Base-by-base conservation (phyloP, 2,329 filamentous ascomycete species). In the Phoma sp. region DNA sequence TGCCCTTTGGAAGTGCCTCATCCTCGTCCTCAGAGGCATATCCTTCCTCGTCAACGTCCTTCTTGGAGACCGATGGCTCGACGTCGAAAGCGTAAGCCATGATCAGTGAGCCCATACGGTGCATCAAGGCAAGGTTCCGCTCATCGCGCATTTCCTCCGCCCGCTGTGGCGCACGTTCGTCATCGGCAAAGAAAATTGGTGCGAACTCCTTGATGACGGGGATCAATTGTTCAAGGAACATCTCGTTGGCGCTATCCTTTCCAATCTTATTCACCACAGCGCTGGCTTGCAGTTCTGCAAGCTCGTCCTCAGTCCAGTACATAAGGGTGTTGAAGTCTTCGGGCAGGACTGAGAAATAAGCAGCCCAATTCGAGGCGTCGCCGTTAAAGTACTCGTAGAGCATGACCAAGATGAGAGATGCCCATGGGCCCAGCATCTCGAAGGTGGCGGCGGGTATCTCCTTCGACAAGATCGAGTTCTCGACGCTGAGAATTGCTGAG, bases 41-140 rank as follows among this genome's bases (percentile, higher is more conserved):
- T 14, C 79, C 79, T 42, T 83, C 82, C 2, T 86, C 83, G 2
- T 86, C 84, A 0, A 84, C 80, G 4, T 86, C 80, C 22, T 86
- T 82, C 11, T 59, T 58, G 4, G 55, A 44, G 33, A 62, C 57
- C 11, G 65, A 69, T 32, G 80, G 80, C 60, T 86, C 85, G 6
- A 96, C 83, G 62, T 96, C 92, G 70, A 96, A 96, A 0, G 91
- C 91, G 70, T 96, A 96, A 0, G 91, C 89, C 91, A 96, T 96
- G 62, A 96, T 93, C 13, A 89, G 86, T 57, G 89, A 93, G 1
- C 90, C 92, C 87, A 96, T 93, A 7, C 86, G 82, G 71, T 96
- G 91, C 47, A 89, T 89, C 14, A 86, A 72, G 13, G 75, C 66
- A 3, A 88, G 67, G 10, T 87, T 74, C 23, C 80, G 73, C n/a